Evolutionary conservation across 2,329 filamentous ascomycete species (phyloP), one percentile per base, ranked within the genome.

Genomic region (Penicillium sp.): DNA sequence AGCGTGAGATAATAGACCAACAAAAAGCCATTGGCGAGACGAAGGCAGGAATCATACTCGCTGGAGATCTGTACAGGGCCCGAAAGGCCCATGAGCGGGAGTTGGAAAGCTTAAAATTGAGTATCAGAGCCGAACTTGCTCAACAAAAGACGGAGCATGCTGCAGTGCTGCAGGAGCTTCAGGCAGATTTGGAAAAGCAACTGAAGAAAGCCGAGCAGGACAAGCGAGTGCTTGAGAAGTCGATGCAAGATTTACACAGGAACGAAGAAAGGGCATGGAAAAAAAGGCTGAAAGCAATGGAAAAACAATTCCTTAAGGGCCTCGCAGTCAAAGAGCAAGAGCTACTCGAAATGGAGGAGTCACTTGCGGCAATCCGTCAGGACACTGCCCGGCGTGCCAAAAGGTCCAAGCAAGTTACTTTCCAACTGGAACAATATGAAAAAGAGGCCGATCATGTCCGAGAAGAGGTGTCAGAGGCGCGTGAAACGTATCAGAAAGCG

Each of bases 1-100:
- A 48, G 49, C 10, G 38, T 36, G 16, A 42, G 16, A 23, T 51
- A 19, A 36, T 47, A 8, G 53, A 51, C 3, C 27, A 56, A 19
- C n/a, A n/a, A 27, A 54, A 57, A 27, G 32, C 32, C 5, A 30
- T 57, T 7, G 45, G 47, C 19, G 50, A 57, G n/a, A 57, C 55
- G 4, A 18, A 32, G 10, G 55, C 55, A 0, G 55, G 55, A 34
- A 42, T 50, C 14, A 39, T 29, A 7, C 26, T 50, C 27, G 39
- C 27, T 5, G 13, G 38, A 14, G 39, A 50, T 29, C 14, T 50
- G 16, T 42, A 50, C 16, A 35, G 14, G 18, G 47, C 27, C 3
- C 38, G 29, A 5, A 23, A 42, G 11, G 47, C 11, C 6, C 27
- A 50, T 30, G 29, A 36, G 26, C 10, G 18, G 3, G 26, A 50